Base-by-base conservation (phyloP, 2,329 filamentous ascomycete species). In the Sporothrix variecibatus region DNA sequence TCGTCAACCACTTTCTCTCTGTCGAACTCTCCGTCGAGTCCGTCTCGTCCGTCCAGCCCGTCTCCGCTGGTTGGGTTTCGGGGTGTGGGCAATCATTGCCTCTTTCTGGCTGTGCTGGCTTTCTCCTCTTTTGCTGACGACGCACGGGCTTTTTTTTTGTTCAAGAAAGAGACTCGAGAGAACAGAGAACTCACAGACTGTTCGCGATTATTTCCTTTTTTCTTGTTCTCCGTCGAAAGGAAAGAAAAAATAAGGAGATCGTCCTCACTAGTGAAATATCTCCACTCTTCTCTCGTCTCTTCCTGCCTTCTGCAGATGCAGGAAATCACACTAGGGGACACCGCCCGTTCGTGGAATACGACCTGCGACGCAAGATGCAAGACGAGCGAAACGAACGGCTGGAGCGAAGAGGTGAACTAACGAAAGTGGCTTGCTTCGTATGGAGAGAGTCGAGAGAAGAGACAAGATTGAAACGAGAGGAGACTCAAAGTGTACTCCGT, bases 111-210 rank as follows among this genome's bases (percentile, higher is more conserved):
- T n/a, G n/a, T 40, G 6, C 31, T n/a, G 17, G 15, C 58, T 67
- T 46, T 67, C 43, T 20, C 51, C 23, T 72, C 51, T 65, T 53
- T 71, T 58, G 73, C 68, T 68, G 73, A 72, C 68, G 40, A 72
- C 62, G 73, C 73, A 74, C 73, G 73, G 73, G 15, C 68, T 43
- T 70, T 60, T 71, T 68, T 6, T 34, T 38, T 38, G 34, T 34
- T 34, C 34, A 34, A 34, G 34, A 34, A 8, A n/a, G n/a, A n/a
- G n/a, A n/a, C n/a, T n/a, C n/a, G n/a, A n/a, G n/a, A n/a, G n/a
- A n/a, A n/a, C n/a, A n/a, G n/a, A n/a, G n/a, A n/a, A 58, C 34
- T 34, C 2, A 3, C 34, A 34, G 34, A 3, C 15, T 49, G 26
- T 26, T 62, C 43, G 43, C 12, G 4, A 17, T 49, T n/a, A 64